Percentiles rank a stretch among this genome's conserved stretches.
Conservation (phyloP, 192 early-diverging fungal species). For the Backusella westeae region DNA sequence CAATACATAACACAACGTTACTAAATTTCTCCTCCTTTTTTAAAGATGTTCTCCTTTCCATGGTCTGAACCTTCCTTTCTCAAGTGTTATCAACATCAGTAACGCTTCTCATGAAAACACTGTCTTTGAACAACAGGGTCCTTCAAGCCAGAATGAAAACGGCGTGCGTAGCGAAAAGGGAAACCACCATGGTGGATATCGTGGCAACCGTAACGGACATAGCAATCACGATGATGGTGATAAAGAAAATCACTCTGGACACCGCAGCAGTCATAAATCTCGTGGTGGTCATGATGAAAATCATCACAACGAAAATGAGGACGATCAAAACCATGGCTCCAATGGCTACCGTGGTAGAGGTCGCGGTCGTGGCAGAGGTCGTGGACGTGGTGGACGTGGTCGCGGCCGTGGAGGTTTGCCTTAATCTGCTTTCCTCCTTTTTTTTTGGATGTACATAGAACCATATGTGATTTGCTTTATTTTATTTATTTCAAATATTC, state of each 20-base stretch:
- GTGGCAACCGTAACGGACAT: neutral
- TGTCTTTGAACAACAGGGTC: neutral
- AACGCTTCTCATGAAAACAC: slow-evolving; percentile 11
- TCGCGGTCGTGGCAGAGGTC: neutral
- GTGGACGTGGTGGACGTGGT: neutral
- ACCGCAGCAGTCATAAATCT: neutral
- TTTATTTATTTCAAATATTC: neutral
- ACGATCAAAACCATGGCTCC: neutral
- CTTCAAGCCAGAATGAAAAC: neutral
- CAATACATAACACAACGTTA: neutral
- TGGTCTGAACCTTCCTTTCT: neutral
- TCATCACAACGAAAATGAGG: neutral
- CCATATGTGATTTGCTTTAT: neutral
- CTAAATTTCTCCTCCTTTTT: neutral
- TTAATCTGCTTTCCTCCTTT: neutral
- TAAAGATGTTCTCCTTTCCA: slow-evolving; percentile 16
- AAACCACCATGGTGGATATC: neutral
- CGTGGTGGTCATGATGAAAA: neutral
- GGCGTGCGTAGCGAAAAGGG: neutral
- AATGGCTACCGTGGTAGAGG: neutral
- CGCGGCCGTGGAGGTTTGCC: neutral
- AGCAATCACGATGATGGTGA: neutral
- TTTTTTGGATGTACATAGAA: neutral
- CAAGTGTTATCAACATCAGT: neutral
- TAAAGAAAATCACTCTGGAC: neutral